These are phyloP conservation scores for Dipodascus geniculatus DNA, from an alignment of 805 yeast species.

Conservation along the genomic window DNA sequence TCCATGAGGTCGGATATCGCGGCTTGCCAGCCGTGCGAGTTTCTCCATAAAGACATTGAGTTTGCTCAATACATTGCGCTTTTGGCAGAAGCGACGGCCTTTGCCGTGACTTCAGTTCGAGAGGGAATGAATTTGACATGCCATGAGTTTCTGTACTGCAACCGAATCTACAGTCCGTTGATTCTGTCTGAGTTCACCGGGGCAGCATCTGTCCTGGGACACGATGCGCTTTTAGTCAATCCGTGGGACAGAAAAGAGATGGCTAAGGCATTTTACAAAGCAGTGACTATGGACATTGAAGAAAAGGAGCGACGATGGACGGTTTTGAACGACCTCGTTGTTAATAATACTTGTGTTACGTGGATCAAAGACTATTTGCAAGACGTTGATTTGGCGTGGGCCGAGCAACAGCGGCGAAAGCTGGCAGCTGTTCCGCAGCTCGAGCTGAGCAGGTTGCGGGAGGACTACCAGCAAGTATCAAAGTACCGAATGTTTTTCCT, in stretches of 20 bases:
- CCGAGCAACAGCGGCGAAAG: constrained; percentile 33
- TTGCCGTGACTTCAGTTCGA: constrained; percentile 81
- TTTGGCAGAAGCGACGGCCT: constrained; percentile 73
- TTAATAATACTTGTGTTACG: constrained; percentile 53
- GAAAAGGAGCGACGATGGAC: constrained; percentile 57
- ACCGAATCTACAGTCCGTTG: constrained; percentile 65
- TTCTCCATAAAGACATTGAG: constrained; percentile 78
- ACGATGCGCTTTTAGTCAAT: constrained; percentile 65
- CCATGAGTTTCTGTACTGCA: constrained; percentile 80
- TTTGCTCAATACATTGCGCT: constrained; percentile 85
- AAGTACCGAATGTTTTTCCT: constrained; percentile 10
- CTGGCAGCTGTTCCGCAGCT: constrained; percentile 23
- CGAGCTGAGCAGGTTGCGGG: constrained; percentile 25
- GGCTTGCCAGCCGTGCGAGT: constrained; percentile 68
- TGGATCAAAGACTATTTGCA: constrained; percentile 58
- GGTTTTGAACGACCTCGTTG: constrained; percentile 43
- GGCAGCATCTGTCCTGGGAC: constrained; percentile 63
- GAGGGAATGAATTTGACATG: constrained; percentile 97
- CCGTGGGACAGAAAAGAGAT: constrained; percentile 80
- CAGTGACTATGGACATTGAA: constrained; percentile 51
- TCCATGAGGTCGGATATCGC: constrained; percentile 62
- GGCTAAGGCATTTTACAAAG: constrained; percentile 47
- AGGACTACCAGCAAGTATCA: constrained; percentile 20
- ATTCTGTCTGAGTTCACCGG: constrained; percentile 91
- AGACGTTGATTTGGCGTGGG: constrained; percentile 43